These are phyloP conservation scores for Candida anutae DNA, from an alignment of 1,139 yeast species.

Conservation along the genomic window DNA sequence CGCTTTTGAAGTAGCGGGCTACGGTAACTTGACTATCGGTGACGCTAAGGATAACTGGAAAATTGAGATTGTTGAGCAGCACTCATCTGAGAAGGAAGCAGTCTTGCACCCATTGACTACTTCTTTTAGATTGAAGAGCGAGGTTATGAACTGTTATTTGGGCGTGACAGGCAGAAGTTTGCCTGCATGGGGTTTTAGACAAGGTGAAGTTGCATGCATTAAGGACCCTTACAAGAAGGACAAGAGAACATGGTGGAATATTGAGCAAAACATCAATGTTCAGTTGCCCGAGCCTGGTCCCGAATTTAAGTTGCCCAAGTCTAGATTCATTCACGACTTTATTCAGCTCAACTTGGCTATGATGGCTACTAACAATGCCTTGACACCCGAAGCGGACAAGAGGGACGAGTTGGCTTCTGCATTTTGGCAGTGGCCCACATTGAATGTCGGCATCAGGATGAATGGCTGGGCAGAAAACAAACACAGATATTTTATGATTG, in stretches of 20 bases:
- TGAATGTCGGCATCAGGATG: conserved; percentile 86
- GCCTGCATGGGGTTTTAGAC: conserved; percentile 99
- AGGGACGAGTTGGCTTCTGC: conserved; percentile 84
- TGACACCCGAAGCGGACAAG: conserved; percentile 88
- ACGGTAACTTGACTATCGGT: conserved; percentile 82
- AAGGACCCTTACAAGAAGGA: conserved; percentile 73
- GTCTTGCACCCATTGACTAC: conserved; percentile 82
- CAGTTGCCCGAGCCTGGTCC: conserved; percentile 66
- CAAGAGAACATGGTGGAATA: conserved; percentile 97
- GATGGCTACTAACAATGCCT: conserved; percentile 98
- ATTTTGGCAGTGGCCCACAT: conserved; percentile 99
- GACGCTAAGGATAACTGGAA: conserved; percentile 93
- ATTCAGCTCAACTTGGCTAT: conserved; percentile 90
- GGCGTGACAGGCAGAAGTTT: conserved; percentile 71
- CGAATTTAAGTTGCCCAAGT: conserved; percentile 71
- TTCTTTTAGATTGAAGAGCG: conserved; percentile 69
- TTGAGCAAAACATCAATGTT: conserved; percentile 76
- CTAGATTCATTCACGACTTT: conserved; percentile 82
- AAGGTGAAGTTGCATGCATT: conserved; percentile 89
- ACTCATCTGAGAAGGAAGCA: conserved; percentile 54
- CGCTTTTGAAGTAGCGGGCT: conserved; percentile 84
- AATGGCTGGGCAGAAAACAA: conserved; percentile 88
- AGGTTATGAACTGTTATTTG: conserved; percentile 71
- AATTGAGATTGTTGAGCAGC: conserved; percentile 80
- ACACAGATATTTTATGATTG: conserved; percentile 80